Evolutionary conservation across 2,329 filamentous ascomycete genomes (phyloP), one percentile per base, ranked within the genome.

Genomic region (Cercospora berteroae): DNA sequence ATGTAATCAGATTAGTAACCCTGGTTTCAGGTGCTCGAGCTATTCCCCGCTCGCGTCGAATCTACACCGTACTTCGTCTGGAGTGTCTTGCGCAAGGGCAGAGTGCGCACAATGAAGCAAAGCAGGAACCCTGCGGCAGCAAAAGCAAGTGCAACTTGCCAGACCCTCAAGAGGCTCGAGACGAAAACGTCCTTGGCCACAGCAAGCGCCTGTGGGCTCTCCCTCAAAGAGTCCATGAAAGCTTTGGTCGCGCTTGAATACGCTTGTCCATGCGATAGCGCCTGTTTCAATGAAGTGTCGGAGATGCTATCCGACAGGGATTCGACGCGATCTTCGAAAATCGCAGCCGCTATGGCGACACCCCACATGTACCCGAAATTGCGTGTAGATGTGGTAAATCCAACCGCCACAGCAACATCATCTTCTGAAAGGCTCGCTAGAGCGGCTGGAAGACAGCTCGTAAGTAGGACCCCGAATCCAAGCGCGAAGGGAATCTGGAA

Each of bases 401-500:
- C 61, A n/a, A 64, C 61, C 44, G 48, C 61, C n/a, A 36, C 61
- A 18, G 61, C 61, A 48, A 31, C 29, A 42, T 64, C 61, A 13
- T 64, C 61, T 56, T 64, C 61, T 64, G 61, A 5, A 42, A 64
- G 61, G 61, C 61, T 57, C 50, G 61, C 44, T 48, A 64, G 56
- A 25, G 61, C 61, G 31, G 61, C 61, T 42, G 61, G 61, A 25
- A 64, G 50, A 48, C 61, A 56, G 48, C 48, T 64, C 31, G 61
- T 56, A 12, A 57, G 27, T 16, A 64, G 27, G 61, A 64, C 3
- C 50, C 61, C 61, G 31, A 64, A 64, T 18, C 61, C 61, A 29
- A 64, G 61, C 61, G 61, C 61, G 50, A 64, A 42, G 61, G 61
- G 61, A 56, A 64, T 20, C 61, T 64, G 61, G 27, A 64, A 64